Conservation (phyloP, 83 land plant genomes). For the Isoetes engelmannii region DNA sequence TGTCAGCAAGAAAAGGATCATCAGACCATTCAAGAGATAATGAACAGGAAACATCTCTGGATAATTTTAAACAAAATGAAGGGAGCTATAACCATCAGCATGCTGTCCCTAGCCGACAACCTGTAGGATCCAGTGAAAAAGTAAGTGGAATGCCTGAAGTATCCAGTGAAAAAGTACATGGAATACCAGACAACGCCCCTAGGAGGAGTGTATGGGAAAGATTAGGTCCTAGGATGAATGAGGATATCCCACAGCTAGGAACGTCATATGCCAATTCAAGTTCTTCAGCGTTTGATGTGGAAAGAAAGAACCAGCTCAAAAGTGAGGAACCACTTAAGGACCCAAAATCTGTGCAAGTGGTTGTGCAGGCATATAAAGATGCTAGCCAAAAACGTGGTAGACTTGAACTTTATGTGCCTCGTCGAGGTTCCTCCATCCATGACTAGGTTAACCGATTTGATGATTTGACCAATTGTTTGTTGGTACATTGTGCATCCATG, state of each 20-base stretch:
- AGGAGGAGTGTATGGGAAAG: slow-evolving; percentile 7
- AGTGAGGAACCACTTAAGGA: neutral
- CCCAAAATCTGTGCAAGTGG: neutral
- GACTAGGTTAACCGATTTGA: too few relatives aligned
- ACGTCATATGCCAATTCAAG: neutral
- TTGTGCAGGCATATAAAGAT: slow-evolving; percentile 6
- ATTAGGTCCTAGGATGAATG: neutral
- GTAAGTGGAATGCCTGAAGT: neutral
- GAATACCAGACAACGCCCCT: neutral
- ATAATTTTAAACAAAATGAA: neutral
- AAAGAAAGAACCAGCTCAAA: neutral
- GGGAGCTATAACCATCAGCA: neutral
- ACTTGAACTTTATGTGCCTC: slow-evolving; percentile 3
- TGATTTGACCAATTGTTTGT: too few relatives aligned
- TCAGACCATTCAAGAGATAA: neutral
- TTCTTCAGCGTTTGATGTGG: neutral
- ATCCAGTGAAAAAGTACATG: neutral
- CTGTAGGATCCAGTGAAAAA: neutral
- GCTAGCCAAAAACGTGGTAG: neutral
- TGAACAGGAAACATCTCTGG: neutral
- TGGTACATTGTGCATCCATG: too few relatives aligned
- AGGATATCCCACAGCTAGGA: neutral
- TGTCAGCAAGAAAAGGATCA: neutral
- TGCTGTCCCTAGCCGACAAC: neutral
- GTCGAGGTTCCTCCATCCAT: neutral